These are phyloP conservation scores for Mycosphaerella arachidis DNA, from an alignment of 2,329 filamentous ascomycete species.

Conservation along the genomic window DNA sequence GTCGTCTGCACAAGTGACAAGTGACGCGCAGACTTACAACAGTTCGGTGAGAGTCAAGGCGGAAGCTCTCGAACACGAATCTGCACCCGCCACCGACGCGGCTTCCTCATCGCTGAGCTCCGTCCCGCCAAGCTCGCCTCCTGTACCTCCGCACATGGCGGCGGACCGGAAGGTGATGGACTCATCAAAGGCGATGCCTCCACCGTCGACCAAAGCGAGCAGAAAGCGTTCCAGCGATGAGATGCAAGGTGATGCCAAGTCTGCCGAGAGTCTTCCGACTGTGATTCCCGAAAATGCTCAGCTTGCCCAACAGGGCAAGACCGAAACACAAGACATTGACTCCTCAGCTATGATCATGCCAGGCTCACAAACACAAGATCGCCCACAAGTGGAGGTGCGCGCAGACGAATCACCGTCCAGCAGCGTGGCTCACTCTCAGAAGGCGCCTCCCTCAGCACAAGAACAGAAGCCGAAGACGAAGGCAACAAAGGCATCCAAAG, in stretches of 20 bases:
- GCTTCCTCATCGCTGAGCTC: background rate
- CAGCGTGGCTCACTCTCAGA: background rate
- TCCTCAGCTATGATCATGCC: background rate
- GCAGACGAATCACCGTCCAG: background rate
- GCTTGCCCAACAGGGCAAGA: slow-evolving; percentile 2
- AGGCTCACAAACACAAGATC: background rate
- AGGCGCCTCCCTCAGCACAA: background rate
- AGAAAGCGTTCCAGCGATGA: slow-evolving; percentile 5
- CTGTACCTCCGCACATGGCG: background rate
- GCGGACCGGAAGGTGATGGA: background rate
- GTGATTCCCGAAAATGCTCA: background rate
- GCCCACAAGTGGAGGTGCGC: background rate
- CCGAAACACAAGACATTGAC: slow-evolving; percentile 3
- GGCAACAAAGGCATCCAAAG: background rate
- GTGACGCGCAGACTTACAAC: background rate
- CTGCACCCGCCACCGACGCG: background rate
- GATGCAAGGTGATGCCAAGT: slow-evolving; percentile 1
- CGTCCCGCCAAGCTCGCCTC: background rate
- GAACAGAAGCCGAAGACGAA: background rate
- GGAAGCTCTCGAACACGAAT: background rate
- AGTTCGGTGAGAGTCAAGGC: background rate
- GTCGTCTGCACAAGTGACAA: slow-evolving; percentile 4
- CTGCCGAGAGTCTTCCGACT: background rate
- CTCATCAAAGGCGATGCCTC: slow-evolving; percentile 1
- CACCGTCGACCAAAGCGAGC: background rate